A percentile compares a stretch with the other conserved stretches of the same genome.
phyloP scores from a whole-genome alignment of 2,329 filamentous ascomycete species.

The Fusarium gaditjirri region DNA sequence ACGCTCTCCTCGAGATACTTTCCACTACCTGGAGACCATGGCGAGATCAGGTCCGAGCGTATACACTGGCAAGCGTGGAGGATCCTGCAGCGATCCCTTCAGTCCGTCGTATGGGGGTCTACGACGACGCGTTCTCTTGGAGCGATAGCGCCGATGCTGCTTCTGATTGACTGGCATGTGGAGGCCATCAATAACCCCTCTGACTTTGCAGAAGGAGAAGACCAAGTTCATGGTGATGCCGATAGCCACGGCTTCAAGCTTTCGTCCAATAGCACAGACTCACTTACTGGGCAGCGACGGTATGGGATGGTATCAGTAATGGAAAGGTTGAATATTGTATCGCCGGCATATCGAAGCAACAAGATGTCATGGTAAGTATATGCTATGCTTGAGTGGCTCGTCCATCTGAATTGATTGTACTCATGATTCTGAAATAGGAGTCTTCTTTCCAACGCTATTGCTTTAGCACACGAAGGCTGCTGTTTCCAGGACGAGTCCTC shows the following conservation, averaged over 20 bases:
- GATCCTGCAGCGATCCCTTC: slow-evolving; percentile 11
- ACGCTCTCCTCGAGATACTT: slow-evolving; percentile 24
- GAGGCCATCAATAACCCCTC: slow-evolving; percentile 31
- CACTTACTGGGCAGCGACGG: slow-evolving; percentile 11
- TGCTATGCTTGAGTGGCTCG: neutral
- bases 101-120: slow-evolving; percentile 31
- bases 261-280: neutral
- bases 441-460: slow-evolving; percentile 29
- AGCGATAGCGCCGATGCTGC: slow-evolving; percentile 19
- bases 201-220: slow-evolving; percentile 32
- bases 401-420: neutral
- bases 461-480: slow-evolving; percentile 24
- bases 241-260: neutral
- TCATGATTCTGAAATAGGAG: slow-evolving; percentile 7
- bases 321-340: slow-evolving; percentile 30
- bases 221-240: neutral
- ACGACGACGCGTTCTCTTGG: slow-evolving; percentile 18
- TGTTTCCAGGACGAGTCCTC: slow-evolving; percentile 20
- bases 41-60: slow-evolving; percentile 20
- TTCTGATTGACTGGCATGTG: slow-evolving; percentile 31
- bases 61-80: slow-evolving; percentile 33
- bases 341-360: slow-evolving; percentile 30
- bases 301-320: slow-evolving; percentile 32
- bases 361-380: slow-evolving; percentile 32
- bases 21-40: slow-evolving; percentile 7